Percentiles rank a stretch among this genome's conserved stretches.
These are phyloP conservation scores for Alternaria alternata DNA, from an alignment of 2,329 filamentous ascomycete genomes.

Conservation along the genomic window DNA sequence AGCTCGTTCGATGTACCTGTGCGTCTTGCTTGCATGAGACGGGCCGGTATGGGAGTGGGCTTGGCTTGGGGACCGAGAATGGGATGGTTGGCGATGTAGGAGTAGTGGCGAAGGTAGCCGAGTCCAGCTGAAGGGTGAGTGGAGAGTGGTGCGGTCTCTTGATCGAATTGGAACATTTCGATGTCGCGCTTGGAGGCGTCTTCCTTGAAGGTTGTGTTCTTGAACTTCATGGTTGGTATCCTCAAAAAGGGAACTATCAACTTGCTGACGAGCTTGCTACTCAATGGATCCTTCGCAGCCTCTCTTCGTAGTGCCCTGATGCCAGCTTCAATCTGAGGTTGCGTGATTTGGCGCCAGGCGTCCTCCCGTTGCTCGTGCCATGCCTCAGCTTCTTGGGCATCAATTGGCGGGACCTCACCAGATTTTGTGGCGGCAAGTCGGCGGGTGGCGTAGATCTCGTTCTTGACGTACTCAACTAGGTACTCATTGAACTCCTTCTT, in stretches of 20 bases:
- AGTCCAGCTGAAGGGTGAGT: slow-evolving; percentile 73
- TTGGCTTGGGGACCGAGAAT: slow-evolving; percentile 65
- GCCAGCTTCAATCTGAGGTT: slow-evolving; percentile 32
- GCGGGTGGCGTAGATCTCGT: slow-evolving; percentile 43
- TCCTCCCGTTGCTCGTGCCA: slow-evolving; percentile 30
- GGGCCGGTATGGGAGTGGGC: slow-evolving; percentile 63
- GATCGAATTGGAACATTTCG: slow-evolving; percentile 36
- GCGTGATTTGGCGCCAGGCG: slow-evolving; percentile 39
- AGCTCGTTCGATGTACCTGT: slow-evolving; percentile 24
- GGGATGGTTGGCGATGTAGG: slow-evolving; percentile 67
- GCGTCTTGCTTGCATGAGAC: slow-evolving; percentile 59
- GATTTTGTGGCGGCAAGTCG: slow-evolving; percentile 26
- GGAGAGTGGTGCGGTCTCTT: slow-evolving; percentile 56
- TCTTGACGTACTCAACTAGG: slow-evolving; percentile 43
- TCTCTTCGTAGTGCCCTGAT: slow-evolving; percentile 56
- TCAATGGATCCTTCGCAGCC: slow-evolving; percentile 57
- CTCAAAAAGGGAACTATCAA: slow-evolving; percentile 65
- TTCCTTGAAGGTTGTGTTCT: slow-evolving; percentile 25
- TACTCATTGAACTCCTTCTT: slow-evolving; percentile 41
- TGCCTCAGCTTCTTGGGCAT: slow-evolving; percentile 32
- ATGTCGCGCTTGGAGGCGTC: slow-evolving; percentile 42
- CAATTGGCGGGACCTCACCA: slow-evolving; percentile 29
- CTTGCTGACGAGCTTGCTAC: slow-evolving; percentile 59
- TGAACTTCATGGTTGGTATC: slow-evolving; percentile 56
- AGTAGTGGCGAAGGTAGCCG: slow-evolving; percentile 65